Conservation (phyloP, 352 stramenopile species). For the Nothophytophthora sp. region DNA sequence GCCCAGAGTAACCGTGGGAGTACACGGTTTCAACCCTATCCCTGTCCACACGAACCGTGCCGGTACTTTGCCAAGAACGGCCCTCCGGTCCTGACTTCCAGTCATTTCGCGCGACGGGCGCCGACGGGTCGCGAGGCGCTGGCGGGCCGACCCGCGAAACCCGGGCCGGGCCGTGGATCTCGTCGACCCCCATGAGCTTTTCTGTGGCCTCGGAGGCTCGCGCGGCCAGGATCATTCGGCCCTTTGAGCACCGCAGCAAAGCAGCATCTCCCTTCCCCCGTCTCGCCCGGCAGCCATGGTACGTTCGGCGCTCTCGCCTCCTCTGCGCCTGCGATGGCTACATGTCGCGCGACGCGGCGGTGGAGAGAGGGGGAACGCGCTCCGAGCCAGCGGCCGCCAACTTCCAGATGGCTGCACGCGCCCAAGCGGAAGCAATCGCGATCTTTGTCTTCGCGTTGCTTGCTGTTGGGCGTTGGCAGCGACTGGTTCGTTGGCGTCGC, state of each 20-base stretch:
- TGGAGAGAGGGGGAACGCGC: not conserved
- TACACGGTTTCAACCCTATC: too few species aligned
- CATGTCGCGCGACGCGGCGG: conserved; percentile 1
- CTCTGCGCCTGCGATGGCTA: not conserved
- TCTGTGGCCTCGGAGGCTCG: conserved; percentile 34
- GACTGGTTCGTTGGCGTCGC: too few species aligned
- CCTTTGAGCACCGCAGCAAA: conserved; percentile 38
- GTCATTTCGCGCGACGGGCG: too few species aligned
- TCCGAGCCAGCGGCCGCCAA: conserved; percentile 1
- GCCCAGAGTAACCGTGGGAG: too few species aligned
- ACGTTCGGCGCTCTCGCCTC: conserved; percentile 19
- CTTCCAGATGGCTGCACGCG: too few species aligned
- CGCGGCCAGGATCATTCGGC: conserved; percentile 30
- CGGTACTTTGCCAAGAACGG: too few species aligned
- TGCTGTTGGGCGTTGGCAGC: too few species aligned
- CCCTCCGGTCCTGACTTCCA: too few species aligned
- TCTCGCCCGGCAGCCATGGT: conserved; percentile 45
- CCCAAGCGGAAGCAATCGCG: conserved; percentile 14
- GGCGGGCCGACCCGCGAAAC: conserved; percentile 5
- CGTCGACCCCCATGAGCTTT: too few species aligned
- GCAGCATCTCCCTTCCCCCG: conserved; percentile 37
- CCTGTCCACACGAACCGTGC: too few species aligned
- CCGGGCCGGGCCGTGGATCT: conserved; percentile 3
- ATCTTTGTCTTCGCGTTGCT: conserved; percentile 15
- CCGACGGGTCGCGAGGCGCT: conserved; percentile 19